Evolutionary conservation across 305 asterid species (phyloP).

Genomic region (Plantago coronopus): DNA sequence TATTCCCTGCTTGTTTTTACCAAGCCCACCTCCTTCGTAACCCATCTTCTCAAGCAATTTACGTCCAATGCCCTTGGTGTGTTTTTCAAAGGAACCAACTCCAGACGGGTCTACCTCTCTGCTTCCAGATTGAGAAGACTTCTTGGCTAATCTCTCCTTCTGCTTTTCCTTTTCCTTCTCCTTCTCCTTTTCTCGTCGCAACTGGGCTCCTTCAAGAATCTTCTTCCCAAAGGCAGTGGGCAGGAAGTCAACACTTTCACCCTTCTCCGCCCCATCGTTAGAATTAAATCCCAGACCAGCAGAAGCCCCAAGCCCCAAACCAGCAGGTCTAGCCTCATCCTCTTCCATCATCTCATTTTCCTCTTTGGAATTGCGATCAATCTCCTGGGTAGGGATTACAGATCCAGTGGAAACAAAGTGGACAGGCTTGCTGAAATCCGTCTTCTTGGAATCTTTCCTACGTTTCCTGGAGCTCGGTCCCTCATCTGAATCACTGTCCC

Average conservation of each 20-base stretch:
- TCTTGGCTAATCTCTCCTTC: slow-evolving; percentile 57
- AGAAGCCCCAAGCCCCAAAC: slow-evolving; percentile 30
- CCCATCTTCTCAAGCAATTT: slow-evolving; percentile 90
- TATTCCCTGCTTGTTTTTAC: slow-evolving; percentile 79
- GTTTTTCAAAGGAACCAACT: slow-evolving; percentile 69
- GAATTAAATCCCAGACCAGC: slow-evolving; percentile 46
- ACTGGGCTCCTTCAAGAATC: slow-evolving; percentile 62
- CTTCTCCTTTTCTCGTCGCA: slow-evolving; percentile 57
- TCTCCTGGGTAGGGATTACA: slow-evolving; percentile 47
- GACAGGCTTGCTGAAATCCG: slow-evolving; percentile 73
- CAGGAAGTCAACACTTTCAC: slow-evolving; percentile 39
- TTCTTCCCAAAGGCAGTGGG: slow-evolving; percentile 71
- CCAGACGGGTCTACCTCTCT: slow-evolving; percentile 43
- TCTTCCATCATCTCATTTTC: slow-evolving; percentile 36
- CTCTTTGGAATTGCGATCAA: slow-evolving; percentile 46
- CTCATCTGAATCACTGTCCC: slow-evolving; percentile 73
- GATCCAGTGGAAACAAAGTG: slow-evolving; percentile 65
- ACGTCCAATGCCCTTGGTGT: slow-evolving; percentile 73
- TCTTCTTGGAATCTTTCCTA: slow-evolving; percentile 50
- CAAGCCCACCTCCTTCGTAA: slow-evolving; percentile 89
- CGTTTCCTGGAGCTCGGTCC: slow-evolving; percentile 69
- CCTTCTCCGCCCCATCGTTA: slow-evolving; percentile 19
- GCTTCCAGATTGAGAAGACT: slow-evolving; percentile 39
- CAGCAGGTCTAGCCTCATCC: slow-evolving; percentile 32
- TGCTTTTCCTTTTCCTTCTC: slow-evolving; percentile 91